These are phyloP conservation scores for Wickerhamiella vanderwaltii DNA, from an alignment of 805 yeast genomes.

Conservation along the genomic window DNA sequence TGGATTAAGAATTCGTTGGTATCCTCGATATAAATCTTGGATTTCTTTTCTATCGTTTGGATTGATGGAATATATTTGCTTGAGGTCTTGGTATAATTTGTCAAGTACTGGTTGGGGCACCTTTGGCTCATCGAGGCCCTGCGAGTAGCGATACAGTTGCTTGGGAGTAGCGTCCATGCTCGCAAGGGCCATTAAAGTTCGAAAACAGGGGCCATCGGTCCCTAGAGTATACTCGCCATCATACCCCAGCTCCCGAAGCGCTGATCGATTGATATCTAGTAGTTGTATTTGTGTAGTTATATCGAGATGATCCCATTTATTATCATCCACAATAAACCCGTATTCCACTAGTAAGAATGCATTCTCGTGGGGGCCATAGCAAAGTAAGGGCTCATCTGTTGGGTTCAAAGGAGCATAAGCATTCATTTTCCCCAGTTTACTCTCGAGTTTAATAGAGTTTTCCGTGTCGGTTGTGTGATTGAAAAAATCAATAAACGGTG, in stretches of 20 bases:
- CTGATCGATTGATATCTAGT: conserved; percentile 31
- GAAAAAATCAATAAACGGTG: conserved; percentile 79
- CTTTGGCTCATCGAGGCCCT: conserved; percentile 3
- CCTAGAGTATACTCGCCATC: conserved; percentile 63
- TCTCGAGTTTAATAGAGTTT: conserved; percentile 23
- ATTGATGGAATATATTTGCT: neutral
- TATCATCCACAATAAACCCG: conserved; percentile 54
- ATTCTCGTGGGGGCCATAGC: conserved; percentile 84
- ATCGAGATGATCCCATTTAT: conserved; percentile 63
- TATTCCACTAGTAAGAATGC: conserved; percentile 74
- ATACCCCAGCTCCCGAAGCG: conserved; percentile 43
- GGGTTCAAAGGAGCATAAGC: conserved; percentile 34
- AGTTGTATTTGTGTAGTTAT: conserved; percentile 35
- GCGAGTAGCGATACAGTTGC: neutral
- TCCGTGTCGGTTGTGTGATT: conserved; percentile 43
- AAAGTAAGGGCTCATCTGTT: conserved; percentile 43
- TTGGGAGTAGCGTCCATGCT: conserved; percentile 1
- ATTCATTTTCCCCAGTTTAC: conserved; percentile 43
- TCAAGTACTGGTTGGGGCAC: neutral
- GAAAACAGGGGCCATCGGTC: conserved; percentile 44
- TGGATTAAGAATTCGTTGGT: neutral
- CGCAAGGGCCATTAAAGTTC: conserved; percentile 68
- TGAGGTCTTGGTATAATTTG: neutral
- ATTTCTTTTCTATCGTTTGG: conserved; percentile 1
- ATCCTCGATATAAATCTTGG: neutral